Conservation (phyloP, 2,329 filamentous ascomycete species). For the Grosmannia serpens region DNA sequence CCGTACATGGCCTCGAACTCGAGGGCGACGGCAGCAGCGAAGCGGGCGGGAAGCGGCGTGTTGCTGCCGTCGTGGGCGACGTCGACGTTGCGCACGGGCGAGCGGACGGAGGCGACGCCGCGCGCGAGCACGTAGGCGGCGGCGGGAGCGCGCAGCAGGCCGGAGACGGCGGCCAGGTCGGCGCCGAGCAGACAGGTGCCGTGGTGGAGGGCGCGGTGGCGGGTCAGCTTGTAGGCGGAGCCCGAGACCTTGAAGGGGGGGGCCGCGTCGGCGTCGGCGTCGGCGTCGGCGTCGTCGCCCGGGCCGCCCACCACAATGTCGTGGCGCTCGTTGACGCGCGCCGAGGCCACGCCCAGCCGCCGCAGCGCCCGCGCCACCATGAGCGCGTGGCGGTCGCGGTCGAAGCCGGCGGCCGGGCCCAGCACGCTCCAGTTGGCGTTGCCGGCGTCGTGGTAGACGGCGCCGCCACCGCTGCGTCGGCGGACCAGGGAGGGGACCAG, state of each 20-base stretch:
- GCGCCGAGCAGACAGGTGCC: constrained; percentile 78
- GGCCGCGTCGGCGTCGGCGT: constrained; percentile 12
- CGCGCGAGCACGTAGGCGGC: constrained; percentile 66
- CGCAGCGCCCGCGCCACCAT: constrained; percentile 84
- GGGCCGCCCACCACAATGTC: constrained; percentile 67
- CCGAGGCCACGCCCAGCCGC: constrained; percentile 49
- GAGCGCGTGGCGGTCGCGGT: constrained; percentile 75
- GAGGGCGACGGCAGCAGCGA: constrained; percentile 43
- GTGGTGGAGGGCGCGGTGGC: constrained; percentile 71
- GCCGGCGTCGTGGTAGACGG: constrained; percentile 86
- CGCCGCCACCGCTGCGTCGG: constrained; percentile 76
- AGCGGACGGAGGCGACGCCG: constrained; percentile 86
- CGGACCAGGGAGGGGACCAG: constrained; percentile 70
- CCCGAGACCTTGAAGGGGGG: constrained; percentile 63
- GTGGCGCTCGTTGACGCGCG: constrained; percentile 77
- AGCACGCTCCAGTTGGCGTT: constrained; percentile 96
- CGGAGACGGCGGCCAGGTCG: constrained; percentile 57
- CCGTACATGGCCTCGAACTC: constrained; percentile 62
- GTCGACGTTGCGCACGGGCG: constrained; percentile 64
- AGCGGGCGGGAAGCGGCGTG: constrained; percentile 15
- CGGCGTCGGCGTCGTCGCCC: not conserved
- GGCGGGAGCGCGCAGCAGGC: constrained; percentile 60
- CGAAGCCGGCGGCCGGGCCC: constrained; percentile 63
- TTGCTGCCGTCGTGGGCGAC: constrained; percentile 20
- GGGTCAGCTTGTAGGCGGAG: constrained; percentile 87